phyloP scores from a whole-genome alignment of 2,329 filamentous ascomycete species.

The Colletotrichum sp. region DNA sequence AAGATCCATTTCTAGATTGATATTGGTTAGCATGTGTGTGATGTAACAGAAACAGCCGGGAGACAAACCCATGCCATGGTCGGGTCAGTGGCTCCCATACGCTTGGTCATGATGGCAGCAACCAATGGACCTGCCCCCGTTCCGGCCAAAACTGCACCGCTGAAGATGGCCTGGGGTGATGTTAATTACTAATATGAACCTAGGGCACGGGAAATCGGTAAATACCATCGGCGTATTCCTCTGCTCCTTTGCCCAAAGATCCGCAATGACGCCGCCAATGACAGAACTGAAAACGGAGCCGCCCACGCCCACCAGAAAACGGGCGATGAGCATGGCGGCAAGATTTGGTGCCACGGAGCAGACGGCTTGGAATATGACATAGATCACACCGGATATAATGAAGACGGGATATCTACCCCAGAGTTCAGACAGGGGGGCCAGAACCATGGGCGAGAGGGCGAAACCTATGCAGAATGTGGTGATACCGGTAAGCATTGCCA shows the following conservation, averaged over 20 bases:
- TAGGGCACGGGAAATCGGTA: neutral
- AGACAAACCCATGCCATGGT: slow-evolving; percentile 28
- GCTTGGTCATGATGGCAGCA: slow-evolving; percentile 70
- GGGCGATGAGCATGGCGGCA: slow-evolving; percentile 74
- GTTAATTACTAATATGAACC: neutral
- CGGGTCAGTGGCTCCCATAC: slow-evolving; percentile 46
- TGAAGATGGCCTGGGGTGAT: slow-evolving; percentile 66
- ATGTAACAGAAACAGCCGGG: neutral
- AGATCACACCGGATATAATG: slow-evolving; percentile 73
- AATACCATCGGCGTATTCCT: slow-evolving; percentile 81
- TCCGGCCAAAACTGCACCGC: slow-evolving; percentile 77
- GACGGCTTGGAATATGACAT: slow-evolving; percentile 72
- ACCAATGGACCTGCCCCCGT: slow-evolving; percentile 81
- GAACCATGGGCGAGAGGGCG: slow-evolving; percentile 81
- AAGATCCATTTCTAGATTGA: slow-evolving; percentile 86
- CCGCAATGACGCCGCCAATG: slow-evolving; percentile 89
- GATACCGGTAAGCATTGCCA: slow-evolving; percentile 76
- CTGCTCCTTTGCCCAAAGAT: slow-evolving; percentile 79
- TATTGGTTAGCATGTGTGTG: neutral
- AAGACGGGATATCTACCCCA: slow-evolving; percentile 88
- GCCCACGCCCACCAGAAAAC: slow-evolving; percentile 80
- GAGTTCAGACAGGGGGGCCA: slow-evolving; percentile 88
- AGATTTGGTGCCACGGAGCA: slow-evolving; percentile 75
- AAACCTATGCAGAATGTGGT: slow-evolving; percentile 86
- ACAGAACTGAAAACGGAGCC: slow-evolving; percentile 84